Conservation (phyloP, 257 asterid species). For the Verbascum thapsus region DNA sequence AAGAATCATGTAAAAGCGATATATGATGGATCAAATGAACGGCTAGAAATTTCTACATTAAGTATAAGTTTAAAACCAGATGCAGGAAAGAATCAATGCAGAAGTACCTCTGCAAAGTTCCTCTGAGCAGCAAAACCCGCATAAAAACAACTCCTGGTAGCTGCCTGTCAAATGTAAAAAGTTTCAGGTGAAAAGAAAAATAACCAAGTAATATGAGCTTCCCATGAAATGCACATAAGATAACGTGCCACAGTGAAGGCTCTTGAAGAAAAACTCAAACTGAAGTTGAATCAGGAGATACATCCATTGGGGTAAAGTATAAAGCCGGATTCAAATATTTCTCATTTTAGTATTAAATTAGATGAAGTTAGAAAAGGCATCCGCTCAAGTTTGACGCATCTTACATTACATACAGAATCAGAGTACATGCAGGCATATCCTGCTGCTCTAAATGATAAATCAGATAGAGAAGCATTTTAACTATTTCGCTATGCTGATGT, state of each 20-base stretch:
- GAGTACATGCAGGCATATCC: neutral
- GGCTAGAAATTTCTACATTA: conserved; percentile 6
- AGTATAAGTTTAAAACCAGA: neutral
- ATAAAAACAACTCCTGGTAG: conserved; percentile 95
- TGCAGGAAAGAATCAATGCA: conserved; percentile 1
- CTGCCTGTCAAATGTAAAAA: conserved; percentile 59
- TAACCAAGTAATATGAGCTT: neutral
- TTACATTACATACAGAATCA: neutral
- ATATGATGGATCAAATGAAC: conserved; percentile 3
- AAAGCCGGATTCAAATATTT: conserved; percentile 1
- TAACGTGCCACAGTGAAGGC: conserved; percentile 10
- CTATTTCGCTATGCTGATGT: conserved; percentile 17
- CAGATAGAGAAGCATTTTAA: too few species aligned
- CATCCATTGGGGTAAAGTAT: neutral
- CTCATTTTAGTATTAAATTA: neutral
- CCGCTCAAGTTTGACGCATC: conserved; percentile 9
- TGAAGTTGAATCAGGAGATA: neutral
- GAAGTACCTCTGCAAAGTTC: conserved; percentile 88
- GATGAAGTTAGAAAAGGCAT: conserved; percentile 5
- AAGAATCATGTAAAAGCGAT: conserved; percentile 13
- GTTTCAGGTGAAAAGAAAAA: conserved; percentile 31
- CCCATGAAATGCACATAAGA: conserved; percentile 17
- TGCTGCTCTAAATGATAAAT: conserved; percentile 14
- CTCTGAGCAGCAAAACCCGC: conserved; percentile 99
- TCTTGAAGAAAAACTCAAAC: conserved; percentile 13